These are phyloP conservation scores for Hordeum marinum DNA, from an alignment of 176 grass and related monocot species.

Conservation along the genomic window DNA sequence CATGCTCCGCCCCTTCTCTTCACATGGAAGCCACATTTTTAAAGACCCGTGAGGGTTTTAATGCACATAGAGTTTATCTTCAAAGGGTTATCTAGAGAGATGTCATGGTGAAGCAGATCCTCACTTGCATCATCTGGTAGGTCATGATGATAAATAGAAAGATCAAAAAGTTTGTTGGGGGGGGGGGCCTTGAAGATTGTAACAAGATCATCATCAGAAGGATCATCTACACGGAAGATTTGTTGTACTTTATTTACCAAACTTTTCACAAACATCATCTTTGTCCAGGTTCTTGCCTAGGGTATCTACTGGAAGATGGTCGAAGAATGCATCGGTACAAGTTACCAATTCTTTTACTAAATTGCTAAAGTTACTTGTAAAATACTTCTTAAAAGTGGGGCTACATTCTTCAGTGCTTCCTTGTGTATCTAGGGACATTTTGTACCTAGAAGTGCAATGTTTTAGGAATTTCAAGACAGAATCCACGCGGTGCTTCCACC, in stretches of 20 bases:
- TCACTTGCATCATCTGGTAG: slow-evolving; percentile 27
- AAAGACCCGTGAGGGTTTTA: slow-evolving; percentile 47
- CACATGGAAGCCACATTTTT: slow-evolving; percentile 42
- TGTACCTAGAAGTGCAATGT: slow-evolving; percentile 43
- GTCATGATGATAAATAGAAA: slow-evolving; percentile 27
- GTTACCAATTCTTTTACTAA: slow-evolving; percentile 24
- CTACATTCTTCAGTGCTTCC: background rate
- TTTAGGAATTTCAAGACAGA: slow-evolving; percentile 38
- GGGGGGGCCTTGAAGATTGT: slow-evolving; percentile 44
- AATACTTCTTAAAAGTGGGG: slow-evolving; percentile 36
- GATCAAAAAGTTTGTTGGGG: slow-evolving; percentile 19
- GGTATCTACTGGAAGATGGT: slow-evolving; percentile 48
- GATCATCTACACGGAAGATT: slow-evolving; percentile 13
- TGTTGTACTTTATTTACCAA: slow-evolving; percentile 42
- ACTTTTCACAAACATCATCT: slow-evolving; percentile 35
- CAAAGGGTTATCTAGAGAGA: slow-evolving; percentile 31
- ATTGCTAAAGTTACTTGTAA: slow-evolving; percentile 34
- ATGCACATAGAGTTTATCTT: slow-evolving; percentile 48
- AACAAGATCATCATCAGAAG: slow-evolving; percentile 40
- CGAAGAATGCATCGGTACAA: slow-evolving; percentile 38
- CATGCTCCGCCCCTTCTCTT: no score
- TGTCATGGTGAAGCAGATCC: slow-evolving; percentile 18
- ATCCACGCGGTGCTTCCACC: slow-evolving; percentile 49
- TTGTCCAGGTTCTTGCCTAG: slow-evolving; percentile 34
- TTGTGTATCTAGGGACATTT: slow-evolving; percentile 23